A percentile compares a stretch with the other conserved stretches of the same genome.
phyloP scores from a whole-genome alignment of 2,329 filamentous ascomycete genomes.

The Pseudogymnoascus sp. region DNA sequence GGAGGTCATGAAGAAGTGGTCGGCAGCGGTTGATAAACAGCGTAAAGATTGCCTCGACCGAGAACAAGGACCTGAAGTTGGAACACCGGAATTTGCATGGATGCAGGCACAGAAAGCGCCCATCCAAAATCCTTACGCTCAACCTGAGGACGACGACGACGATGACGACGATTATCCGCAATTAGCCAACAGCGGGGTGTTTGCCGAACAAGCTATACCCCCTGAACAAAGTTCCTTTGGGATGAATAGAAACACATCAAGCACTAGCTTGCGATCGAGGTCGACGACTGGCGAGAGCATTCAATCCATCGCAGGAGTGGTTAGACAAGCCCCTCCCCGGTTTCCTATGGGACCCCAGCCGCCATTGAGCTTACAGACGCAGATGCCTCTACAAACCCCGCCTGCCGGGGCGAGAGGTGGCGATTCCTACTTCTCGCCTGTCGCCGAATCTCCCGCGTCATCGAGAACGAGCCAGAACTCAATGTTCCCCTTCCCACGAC shows the following conservation, averaged over 20 bases:
- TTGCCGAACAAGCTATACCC: constrained; percentile 29
- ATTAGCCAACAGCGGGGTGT: constrained; percentile 24
- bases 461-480: constrained; percentile 68
- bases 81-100: constrained; percentile 66
- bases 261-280: constrained; percentile 63
- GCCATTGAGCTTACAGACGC: constrained; percentile 62
- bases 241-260: constrained; percentile 63
- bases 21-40: constrained; percentile 67
- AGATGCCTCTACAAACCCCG: constrained; percentile 31
- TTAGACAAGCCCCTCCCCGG: constrained; percentile 51
- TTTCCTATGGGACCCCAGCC: constrained; percentile 52
- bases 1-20: constrained; percentile 90
- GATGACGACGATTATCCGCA: constrained; percentile 40
- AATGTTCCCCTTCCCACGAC: constrained; percentile 73
- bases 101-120: constrained; percentile 57
- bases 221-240: constrained; percentile 37
- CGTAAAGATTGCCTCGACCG: constrained; percentile 52
- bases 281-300: constrained; percentile 67
- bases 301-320: constrained; percentile 47
- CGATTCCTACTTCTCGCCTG: constrained; percentile 90
- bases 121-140: constrained; percentile 74
- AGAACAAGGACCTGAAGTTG: constrained; percentile 39
- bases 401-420: constrained; percentile 25
- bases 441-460: constrained; percentile 68
- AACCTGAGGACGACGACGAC: constrained; percentile 54